Evolutionary conservation across 805 yeast genomes (phyloP).

Genomic region (Pachysolen tannophilus): DNA sequence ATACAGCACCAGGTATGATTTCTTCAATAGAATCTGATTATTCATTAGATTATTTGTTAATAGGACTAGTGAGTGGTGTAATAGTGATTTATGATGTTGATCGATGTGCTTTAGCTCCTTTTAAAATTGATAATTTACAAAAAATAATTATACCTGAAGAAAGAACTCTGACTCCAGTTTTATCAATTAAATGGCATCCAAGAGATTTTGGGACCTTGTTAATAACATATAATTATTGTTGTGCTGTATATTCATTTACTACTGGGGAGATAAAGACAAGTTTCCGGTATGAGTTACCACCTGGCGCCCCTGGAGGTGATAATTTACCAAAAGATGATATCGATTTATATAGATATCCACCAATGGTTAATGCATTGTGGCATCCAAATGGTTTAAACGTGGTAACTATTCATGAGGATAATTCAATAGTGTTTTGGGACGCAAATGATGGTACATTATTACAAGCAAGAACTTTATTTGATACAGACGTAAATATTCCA

Average conservation of each 20-base stretch:
- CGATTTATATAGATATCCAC: conserved; percentile 20
- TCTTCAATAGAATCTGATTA: conserved; percentile 75
- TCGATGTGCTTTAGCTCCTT: conserved; percentile 57
- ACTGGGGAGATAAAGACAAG: conserved; percentile 47
- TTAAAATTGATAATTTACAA: conserved; percentile 66
- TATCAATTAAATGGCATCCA: conserved; percentile 74
- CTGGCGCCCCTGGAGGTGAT: conserved; percentile 70
- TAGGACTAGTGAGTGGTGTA: conserved; percentile 76
- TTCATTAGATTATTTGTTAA: conserved; percentile 73
- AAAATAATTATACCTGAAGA: conserved; percentile 50
- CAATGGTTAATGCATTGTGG: conserved; percentile 49
- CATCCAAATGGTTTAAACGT: conserved; percentile 92
- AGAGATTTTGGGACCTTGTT: conserved; percentile 77
- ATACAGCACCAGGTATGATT: conserved; percentile 58
- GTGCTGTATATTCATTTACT: conserved; percentile 61
- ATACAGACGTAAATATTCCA: conserved; percentile 54
- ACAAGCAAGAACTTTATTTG: conserved; percentile 66
- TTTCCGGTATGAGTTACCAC: conserved; percentile 55
- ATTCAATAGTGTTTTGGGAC: conserved; percentile 90
- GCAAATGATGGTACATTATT: conserved; percentile 66
- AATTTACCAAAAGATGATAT: conserved; percentile 20
- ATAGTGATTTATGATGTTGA: conserved; percentile 74
- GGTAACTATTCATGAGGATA: conserved; percentile 73
- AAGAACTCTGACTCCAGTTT: conserved; percentile 39
- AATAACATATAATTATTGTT: conserved; percentile 62